Conservation (phyloP, 83 land plant genomes). For the Diphasiastrum complanatum region DNA sequence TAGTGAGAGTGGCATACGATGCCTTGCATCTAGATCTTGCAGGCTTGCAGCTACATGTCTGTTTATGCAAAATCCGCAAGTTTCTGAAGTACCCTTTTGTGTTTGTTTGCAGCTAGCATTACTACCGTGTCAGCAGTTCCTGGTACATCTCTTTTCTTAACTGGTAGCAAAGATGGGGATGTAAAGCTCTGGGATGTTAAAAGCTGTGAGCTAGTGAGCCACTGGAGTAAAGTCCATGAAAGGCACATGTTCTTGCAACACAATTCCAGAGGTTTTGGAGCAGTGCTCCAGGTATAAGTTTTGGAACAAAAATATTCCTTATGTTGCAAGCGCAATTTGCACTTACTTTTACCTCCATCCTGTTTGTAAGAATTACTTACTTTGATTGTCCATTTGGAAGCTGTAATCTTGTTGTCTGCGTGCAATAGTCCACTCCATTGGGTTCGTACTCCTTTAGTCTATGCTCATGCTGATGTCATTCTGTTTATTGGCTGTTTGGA, state of each 20-base stretch:
- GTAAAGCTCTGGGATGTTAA: constrained; percentile 95
- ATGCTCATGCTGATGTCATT: not conserved
- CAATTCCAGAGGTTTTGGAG: constrained; percentile 65
- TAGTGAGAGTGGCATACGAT: too few species aligned
- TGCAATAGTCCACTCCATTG: not conserved
- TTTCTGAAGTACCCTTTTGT: not conserved
- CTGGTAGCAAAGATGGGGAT: constrained; percentile 91
- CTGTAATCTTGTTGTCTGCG: not conserved
- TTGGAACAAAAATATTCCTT: not conserved
- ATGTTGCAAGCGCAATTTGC: not conserved
- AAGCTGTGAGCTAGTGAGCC: constrained; percentile 43
- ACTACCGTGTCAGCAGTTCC: constrained; percentile 69
- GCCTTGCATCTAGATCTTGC: not conserved
- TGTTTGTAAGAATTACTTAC: not conserved
- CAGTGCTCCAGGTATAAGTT: constrained; percentile 74
- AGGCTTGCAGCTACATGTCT: not conserved
- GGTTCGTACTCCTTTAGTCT: not conserved
- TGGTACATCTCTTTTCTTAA: constrained; percentile 67
- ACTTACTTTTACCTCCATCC: not conserved
- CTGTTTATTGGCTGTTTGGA: not conserved
- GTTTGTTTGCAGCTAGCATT: constrained; percentile 48
- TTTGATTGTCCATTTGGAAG: not conserved
- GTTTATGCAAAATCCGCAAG: not conserved
- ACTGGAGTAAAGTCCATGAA: constrained; percentile 82
- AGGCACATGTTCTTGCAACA: constrained; percentile 79